Conservation (phyloP, 345 rosid species). For the Anacardium occidentale region DNA sequence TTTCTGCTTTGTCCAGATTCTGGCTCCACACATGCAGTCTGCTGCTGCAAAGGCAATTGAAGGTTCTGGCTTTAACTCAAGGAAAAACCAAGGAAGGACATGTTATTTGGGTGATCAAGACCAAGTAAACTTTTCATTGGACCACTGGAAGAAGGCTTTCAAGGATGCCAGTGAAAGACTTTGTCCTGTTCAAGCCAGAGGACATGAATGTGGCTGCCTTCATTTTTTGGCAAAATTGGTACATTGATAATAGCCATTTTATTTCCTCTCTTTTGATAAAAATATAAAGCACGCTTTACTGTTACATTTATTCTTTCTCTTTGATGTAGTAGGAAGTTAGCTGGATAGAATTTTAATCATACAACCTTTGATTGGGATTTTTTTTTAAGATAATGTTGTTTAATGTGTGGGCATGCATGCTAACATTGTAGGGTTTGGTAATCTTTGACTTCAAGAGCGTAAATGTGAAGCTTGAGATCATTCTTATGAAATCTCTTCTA, state of each 20-base stretch:
- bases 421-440: background rate
- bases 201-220: constrained; percentile 92
- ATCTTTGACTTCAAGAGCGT: background rate
- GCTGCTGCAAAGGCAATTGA: constrained; percentile 42
- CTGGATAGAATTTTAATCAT: background rate
- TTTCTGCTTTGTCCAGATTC: constrained; percentile 55
- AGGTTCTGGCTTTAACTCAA: constrained; percentile 39
- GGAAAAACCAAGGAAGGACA: constrained; percentile 41
- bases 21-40: constrained; percentile 91
- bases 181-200: constrained; percentile 91
- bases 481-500: background rate
- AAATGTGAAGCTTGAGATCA: constrained; percentile 6
- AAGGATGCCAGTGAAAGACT: constrained; percentile 87
- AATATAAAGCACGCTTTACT: background rate
- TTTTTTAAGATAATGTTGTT: background rate
- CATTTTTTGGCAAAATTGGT: constrained; percentile 73
- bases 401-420: background rate
- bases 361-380: background rate
- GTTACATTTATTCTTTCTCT: background rate
- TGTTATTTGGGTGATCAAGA: constrained; percentile 51
- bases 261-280: background rate
- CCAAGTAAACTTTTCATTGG: constrained; percentile 64
- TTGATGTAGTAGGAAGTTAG: background rate
- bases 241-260: constrained; percentile 16
- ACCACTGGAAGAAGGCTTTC: constrained; percentile 89